A percentile compares a stretch with the other conserved stretches of the same genome.
These are phyloP conservation scores for Agrocybe chaxingu DNA, from an alignment of 768 basidiomycete genomes.

Conservation along the genomic window DNA sequence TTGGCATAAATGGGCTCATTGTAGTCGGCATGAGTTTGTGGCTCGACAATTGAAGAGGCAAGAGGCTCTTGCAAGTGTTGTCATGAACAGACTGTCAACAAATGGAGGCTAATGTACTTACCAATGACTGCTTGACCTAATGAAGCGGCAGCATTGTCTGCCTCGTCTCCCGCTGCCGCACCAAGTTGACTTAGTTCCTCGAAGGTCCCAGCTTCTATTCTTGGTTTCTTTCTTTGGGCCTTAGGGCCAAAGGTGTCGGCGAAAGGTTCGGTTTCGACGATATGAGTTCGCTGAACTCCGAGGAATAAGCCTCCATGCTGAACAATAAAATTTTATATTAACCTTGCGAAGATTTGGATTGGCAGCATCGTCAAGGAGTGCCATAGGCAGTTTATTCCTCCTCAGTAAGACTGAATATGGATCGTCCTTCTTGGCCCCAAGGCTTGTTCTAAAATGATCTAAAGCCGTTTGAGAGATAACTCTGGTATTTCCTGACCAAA, in stretches of 20 bases:
- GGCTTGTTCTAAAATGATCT: constrained; percentile 92
- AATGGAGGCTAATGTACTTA: constrained; percentile 18
- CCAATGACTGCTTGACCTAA: constrained; percentile 43
- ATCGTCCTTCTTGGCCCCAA: constrained; percentile 81
- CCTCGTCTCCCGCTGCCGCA: constrained; percentile 51
- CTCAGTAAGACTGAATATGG: constrained; percentile 94
- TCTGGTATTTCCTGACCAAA: constrained; percentile 81
- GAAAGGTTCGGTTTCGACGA: constrained; percentile 96
- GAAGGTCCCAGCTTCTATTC: constrained; percentile 85
- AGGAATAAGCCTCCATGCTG: background rate
- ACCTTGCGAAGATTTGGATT: constrained; percentile 81
- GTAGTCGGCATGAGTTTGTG: constrained; percentile 70
- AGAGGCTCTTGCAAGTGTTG: constrained; percentile 35
- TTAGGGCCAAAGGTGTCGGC: constrained; percentile 93
- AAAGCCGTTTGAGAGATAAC: constrained; percentile 96
- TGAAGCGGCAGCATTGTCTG: constrained; percentile 38
- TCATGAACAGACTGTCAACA: too few relatives aligned
- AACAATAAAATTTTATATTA: constrained; percentile 20
- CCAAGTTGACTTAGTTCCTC: constrained; percentile 81
- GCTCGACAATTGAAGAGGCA: constrained; percentile 45
- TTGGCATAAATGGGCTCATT: constrained; percentile 93
- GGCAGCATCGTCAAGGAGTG: constrained; percentile 84
- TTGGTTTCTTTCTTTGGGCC: constrained; percentile 88
- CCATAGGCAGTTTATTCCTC: constrained; percentile 97
- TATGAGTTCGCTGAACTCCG: constrained; percentile 70